These are phyloP conservation scores for Leishmania aethiopica DNA, from an alignment of 208 protist species.

Conservation along the genomic window DNA sequence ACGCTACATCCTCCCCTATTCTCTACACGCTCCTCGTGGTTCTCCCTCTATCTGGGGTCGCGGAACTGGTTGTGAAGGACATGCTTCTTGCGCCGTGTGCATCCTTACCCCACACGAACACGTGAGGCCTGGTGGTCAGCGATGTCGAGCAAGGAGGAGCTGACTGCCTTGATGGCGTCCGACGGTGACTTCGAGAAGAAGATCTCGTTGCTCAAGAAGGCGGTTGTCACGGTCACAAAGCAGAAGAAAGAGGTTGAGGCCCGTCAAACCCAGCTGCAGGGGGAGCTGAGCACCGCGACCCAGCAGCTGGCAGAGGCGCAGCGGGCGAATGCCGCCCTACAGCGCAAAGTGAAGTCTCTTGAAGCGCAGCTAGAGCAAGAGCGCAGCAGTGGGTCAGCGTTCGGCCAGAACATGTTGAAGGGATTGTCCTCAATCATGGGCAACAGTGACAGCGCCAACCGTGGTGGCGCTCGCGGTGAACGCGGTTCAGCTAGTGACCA, in stretches of 20 bases:
- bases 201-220: constrained; percentile 83
- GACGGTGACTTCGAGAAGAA: constrained; percentile 78
- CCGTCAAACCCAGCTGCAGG: constrained; percentile 52
- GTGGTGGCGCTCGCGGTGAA: constrained; percentile 3
- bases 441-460: constrained; percentile 27
- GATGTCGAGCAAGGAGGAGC: constrained; percentile 37
- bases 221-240: constrained; percentile 78
- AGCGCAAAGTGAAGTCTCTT: constrained; percentile 43
- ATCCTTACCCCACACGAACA: neutral
- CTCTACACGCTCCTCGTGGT: neutral
- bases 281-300: constrained; percentile 43
- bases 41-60: neutral
- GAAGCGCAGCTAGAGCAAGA: constrained; percentile 55
- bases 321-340: constrained; percentile 50
- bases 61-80: neutral
- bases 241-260: constrained; percentile 80
- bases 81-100: neutral
- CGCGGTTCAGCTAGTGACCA: neutral
- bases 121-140: neutral
- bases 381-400: constrained; percentile 43
- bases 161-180: constrained; percentile 76
- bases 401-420: constrained; percentile 71
- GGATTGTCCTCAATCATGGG: constrained; percentile 75
- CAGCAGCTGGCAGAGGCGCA: constrained; percentile 48
- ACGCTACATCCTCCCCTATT: neutral